Evolutionary conservation across 345 rosid genomes (phyloP).

Genomic region (Acer campestre): DNA sequence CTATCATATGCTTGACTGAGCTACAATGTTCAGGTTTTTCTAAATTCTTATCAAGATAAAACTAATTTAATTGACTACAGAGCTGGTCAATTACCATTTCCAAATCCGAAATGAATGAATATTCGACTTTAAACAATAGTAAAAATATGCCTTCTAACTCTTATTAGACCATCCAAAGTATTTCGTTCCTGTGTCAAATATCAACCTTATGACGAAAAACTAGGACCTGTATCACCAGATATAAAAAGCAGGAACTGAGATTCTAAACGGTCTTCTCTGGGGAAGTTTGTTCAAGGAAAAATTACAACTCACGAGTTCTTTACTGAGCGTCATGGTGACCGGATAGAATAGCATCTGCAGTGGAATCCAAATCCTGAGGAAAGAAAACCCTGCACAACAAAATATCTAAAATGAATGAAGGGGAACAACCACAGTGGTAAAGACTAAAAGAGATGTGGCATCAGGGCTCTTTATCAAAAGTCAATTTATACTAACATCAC

Average conservation of each 20-base stretch:
- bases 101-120: not conserved
- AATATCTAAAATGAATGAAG: not conserved
- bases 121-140: not conserved
- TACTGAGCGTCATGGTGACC: slow-evolving; percentile 33
- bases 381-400: slow-evolving; percentile 80
- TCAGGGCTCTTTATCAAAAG: not conserved
- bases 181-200: not conserved
- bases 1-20: not conserved
- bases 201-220: not conserved
- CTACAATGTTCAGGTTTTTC: not conserved
- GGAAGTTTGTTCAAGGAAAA: slow-evolving; percentile 8
- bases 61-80: not conserved
- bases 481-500: not conserved
- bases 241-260: not conserved
- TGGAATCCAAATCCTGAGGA: slow-evolving; percentile 82
- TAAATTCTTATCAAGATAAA: not conserved
- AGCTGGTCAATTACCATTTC: not conserved
- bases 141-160: not conserved
- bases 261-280: not conserved
- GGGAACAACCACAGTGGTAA: not conserved
- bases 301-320: slow-evolving; percentile 8
- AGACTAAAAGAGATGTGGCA: not conserved
- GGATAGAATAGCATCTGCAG: slow-evolving; percentile 73
- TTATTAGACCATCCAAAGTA: not conserved
- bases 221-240: not conserved